Conservation (phyloP, 2,329 filamentous ascomycete species). For the Achaetomium macrosporum region DNA sequence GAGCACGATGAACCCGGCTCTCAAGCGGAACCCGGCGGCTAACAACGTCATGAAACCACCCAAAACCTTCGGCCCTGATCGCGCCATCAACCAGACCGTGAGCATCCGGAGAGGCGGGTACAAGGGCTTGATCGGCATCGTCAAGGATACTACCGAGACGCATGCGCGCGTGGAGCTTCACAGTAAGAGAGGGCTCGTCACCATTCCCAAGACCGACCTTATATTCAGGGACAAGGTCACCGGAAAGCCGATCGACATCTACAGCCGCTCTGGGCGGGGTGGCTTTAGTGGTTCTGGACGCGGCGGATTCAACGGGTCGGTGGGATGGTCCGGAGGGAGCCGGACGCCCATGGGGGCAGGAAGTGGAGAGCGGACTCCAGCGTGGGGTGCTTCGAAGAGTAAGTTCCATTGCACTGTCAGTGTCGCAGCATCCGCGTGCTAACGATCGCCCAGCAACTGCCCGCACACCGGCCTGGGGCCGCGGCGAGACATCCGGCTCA, state of each 20-base stretch:
- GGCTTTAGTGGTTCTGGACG: conserved; percentile 25
- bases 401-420: conserved; percentile 34
- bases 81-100: conserved; percentile 84
- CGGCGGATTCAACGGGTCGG: conserved; percentile 32
- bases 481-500: conserved; percentile 46
- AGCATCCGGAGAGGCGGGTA: conserved; percentile 80
- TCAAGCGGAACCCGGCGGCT: conserved; percentile 62
- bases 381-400: conserved; percentile 64
- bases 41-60: conserved; percentile 56
- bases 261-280: conserved; percentile 41
- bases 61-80: conserved; percentile 73
- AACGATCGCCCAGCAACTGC: conserved; percentile 46
- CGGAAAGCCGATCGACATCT: conserved; percentile 70
- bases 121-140: conserved; percentile 90
- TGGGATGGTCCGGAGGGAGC: conserved; percentile 57
- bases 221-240: conserved; percentile 79
- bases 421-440: conserved; percentile 2
- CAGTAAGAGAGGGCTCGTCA: conserved; percentile 87
- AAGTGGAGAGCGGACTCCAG: conserved; percentile 65
- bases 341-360: conserved; percentile 61
- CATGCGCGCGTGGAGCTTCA: conserved; percentile 88
- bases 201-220: conserved; percentile 74
- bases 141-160: conserved; percentile 86
- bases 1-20: conserved; percentile 84
- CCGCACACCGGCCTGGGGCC: conserved; percentile 58